Evolutionary conservation across 2,329 filamentous ascomycete genomes (phyloP), one percentile per base, ranked within the genome.

Genomic region (Scedosporium dehoogii): DNA sequence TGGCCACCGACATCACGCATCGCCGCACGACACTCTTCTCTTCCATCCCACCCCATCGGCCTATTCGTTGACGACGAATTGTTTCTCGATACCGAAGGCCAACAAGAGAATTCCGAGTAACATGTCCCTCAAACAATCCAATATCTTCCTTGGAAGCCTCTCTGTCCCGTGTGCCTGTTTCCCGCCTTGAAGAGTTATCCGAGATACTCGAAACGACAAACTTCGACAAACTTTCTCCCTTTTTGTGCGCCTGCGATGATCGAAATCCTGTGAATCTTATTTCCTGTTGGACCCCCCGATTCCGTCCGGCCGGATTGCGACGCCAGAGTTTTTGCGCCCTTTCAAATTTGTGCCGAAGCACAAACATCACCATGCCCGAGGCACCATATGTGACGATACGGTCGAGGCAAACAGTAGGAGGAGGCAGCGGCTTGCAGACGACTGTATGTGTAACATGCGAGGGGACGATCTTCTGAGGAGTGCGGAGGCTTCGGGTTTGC

Each of bases 321-420:
- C 25, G 51, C 6, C 21, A 21, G 6, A 16, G 6, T 6, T 18
- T 25, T 33, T 27, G 14, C 10, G 9, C 9, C 38, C 27, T 14
- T 41, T 18, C 21, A 3, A 10, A 59, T 44, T 56, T 27, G 53
- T 16, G 21, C 53, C 53, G 23, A 18, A 18, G 27, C 38, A 12
- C 38, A 62, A 10, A 29, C 46, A 14, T 59, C 25, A 60, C 41
- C 68, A 80, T 80, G 78, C 72, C 72, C 63, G 74, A 78, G 62
- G 72, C 75, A 64, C 76, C 80, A 16, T 85, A 84, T 68, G 74
- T 83, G 62, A 82, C 81, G 53, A 79, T 84, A 67, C 77, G 78
- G 68, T 78, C 81, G 62, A 75, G 79, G 68, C 72, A 75, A 65
- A 77, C 80, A 55, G 46, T 48, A 21, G 60, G 55, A 56, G 60